phyloP scores from a whole-genome alignment of 176 grass and related monocot genomes.

The Alopecurus myosuroides region DNA sequence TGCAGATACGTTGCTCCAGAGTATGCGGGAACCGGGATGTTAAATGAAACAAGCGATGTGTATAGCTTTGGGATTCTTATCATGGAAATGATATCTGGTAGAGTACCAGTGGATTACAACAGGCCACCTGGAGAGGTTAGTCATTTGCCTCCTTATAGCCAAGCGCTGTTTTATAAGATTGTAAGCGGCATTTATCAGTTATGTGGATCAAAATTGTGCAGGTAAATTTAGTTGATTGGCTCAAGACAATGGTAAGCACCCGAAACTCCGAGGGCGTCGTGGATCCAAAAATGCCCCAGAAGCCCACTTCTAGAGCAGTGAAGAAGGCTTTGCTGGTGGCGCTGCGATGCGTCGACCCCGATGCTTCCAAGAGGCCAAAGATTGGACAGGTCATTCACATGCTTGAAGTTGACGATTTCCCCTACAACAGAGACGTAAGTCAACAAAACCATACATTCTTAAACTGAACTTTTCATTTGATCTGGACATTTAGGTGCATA shows the following conservation, averaged over 20 bases:
- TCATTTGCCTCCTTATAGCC: not conserved
- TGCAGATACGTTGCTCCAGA: constrained; percentile 92
- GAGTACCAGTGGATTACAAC: constrained; percentile 86
- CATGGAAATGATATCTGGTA: constrained; percentile 89
- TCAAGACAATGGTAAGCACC: constrained; percentile 83
- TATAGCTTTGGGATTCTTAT: constrained; percentile 99
- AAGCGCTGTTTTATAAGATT: constrained; percentile 1
- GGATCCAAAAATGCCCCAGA: constrained; percentile 79
- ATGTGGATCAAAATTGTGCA: constrained; percentile 21
- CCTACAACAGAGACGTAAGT: constrained; percentile 79
- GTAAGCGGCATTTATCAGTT: not conserved
- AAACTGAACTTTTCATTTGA: constrained; percentile 15
- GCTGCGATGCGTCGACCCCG: constrained; percentile 83
- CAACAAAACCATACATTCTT: not conserved
- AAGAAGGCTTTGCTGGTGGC: constrained; percentile 92
- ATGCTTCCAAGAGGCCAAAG: constrained; percentile 82
- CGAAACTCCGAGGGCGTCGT: constrained; percentile 80
- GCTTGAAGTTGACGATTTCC: constrained; percentile 98
- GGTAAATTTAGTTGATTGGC: constrained; percentile 94
- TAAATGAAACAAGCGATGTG: constrained; percentile 94
- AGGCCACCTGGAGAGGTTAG: constrained; percentile 86
- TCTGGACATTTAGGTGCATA: not conserved
- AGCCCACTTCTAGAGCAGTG: constrained; percentile 69
- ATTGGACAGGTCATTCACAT: constrained; percentile 93
- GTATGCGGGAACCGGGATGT: constrained; percentile 94